Percentiles rank a stretch among this genome's conserved stretches.
Conservation (phyloP, 2,329 filamentous ascomycete species). For the Pyricularia pennisetigena region DNA sequence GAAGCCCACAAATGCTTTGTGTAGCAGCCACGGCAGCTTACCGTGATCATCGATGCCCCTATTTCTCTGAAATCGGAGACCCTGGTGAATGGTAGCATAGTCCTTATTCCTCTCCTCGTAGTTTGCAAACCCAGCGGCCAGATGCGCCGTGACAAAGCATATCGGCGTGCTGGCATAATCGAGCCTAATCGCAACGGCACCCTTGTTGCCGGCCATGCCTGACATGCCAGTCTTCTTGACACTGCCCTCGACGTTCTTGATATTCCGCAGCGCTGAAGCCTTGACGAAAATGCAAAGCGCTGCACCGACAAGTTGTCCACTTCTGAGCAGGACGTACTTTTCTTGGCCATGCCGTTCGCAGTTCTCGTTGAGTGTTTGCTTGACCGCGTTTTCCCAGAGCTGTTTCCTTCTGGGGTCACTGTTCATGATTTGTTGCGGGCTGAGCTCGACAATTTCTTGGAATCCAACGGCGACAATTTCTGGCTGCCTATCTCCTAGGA, state of each 20-base stretch:
- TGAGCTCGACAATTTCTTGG: constrained; percentile 96
- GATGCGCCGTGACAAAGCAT: constrained; percentile 92
- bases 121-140: constrained; percentile 92
- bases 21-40: neutral
- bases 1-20: neutral
- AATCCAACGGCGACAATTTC: constrained; percentile 88
- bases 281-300: constrained; percentile 88
- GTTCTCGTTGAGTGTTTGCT: constrained; percentile 63
- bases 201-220: constrained; percentile 96
- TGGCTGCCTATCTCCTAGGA: constrained; percentile 52
- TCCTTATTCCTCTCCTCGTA: constrained; percentile 94
- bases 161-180: constrained; percentile 89
- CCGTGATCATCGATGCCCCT: constrained; percentile 78
- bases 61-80: constrained; percentile 84
- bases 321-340: constrained; percentile 80
- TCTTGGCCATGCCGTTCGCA: constrained; percentile 56
- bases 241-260: constrained; percentile 95
- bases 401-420: constrained; percentile 82
- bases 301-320: constrained; percentile 89
- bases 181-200: constrained; percentile 90
- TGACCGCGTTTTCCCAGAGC: constrained; percentile 78
- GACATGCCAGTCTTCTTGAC: constrained; percentile 93
- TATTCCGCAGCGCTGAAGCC: constrained; percentile 62
- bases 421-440: constrained; percentile 98
- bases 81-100: constrained; percentile 79